Percentiles rank a stretch among this genome's conserved stretches.
Conservation (phyloP, 2,329 filamentous ascomycete genomes). For the Fusarium verticillioides region DNA sequence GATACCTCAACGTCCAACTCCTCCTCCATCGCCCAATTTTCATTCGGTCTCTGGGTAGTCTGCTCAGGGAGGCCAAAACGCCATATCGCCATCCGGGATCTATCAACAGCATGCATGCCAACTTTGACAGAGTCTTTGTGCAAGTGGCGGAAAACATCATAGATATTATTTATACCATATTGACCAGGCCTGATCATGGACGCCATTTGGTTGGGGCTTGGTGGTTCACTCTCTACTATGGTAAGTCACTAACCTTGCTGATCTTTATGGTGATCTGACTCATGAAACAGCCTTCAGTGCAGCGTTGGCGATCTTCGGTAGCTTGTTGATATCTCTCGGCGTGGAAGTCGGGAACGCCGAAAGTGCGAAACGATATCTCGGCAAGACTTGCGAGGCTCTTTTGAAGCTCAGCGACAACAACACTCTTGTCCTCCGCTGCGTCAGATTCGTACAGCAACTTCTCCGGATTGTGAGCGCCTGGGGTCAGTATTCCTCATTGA, state of each 20-base stretch:
- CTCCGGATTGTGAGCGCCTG: not conserved
- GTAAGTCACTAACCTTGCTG: not conserved
- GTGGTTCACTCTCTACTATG: conserved; percentile 38
- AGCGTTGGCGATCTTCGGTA: conserved; percentile 17
- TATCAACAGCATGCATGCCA: conserved; percentile 13
- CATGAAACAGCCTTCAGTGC: conserved; percentile 11
- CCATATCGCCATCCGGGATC: not conserved
- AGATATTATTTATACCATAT: conserved; percentile 9
- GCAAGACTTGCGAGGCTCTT: not conserved
- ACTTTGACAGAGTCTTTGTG: conserved; percentile 7
- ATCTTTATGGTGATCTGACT: not conserved
- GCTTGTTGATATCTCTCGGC: conserved; percentile 1
- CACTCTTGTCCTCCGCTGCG: not conserved
- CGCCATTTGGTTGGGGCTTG: conserved; percentile 25
- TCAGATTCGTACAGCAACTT: not conserved
- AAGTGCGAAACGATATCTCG: not conserved
- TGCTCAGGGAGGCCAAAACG: not conserved
- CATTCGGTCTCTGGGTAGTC: not conserved
- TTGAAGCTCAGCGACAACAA: not conserved
- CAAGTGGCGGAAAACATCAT: conserved; percentile 16
- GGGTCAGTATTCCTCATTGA: not conserved
- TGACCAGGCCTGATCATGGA: conserved; percentile 7
- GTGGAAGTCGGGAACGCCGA: not conserved
- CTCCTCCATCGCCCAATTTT: conserved; percentile 4
- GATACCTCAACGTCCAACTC: conserved; percentile 1